Percentiles rank a stretch among this genome's conserved stretches.
phyloP scores from a whole-genome alignment of 2,329 filamentous ascomycete species.

The Stachybotrys echinatus region DNA sequence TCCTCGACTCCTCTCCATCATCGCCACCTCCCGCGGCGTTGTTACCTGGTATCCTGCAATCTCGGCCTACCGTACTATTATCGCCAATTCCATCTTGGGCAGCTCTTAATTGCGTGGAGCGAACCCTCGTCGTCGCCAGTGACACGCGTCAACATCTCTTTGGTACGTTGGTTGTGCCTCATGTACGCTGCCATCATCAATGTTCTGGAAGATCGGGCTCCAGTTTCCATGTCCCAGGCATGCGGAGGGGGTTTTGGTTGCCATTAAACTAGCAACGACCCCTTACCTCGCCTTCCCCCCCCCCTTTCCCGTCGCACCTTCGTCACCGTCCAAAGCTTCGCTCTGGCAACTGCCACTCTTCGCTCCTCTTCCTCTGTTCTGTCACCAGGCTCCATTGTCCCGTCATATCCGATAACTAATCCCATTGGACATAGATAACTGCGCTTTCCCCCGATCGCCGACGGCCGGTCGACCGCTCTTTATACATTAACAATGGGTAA shows the following conservation, averaged over 20 bases:
- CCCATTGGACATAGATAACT: slow-evolving; percentile 12
- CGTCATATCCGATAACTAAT: no score
- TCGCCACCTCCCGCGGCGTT: no score
- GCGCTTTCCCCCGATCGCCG: slow-evolving; percentile 22
- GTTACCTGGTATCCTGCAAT: no score
- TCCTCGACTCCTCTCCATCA: neutral
- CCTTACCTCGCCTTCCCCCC: slow-evolving; percentile 7
- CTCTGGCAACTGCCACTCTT: neutral
- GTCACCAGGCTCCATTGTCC: neutral
- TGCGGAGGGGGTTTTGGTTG: no score
- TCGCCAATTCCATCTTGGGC: no score
- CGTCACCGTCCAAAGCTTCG: slow-evolving; percentile 15
- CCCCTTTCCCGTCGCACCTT: slow-evolving; percentile 15
- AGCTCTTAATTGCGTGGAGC: no score
- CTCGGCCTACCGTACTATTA: no score
- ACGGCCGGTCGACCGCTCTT: slow-evolving; percentile 27
- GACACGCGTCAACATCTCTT: neutral
- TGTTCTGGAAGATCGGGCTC: no score
- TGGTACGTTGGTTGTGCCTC: neutral
- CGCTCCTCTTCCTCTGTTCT: neutral
- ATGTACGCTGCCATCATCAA: no score
- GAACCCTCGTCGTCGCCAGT: no score
- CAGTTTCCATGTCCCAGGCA: no score
- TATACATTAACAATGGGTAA: slow-evolving; percentile 37
- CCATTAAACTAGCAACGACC: neutral